A percentile compares a stretch with the other conserved stretches of the same genome.
Evolutionary conservation across 495 filamentous ascomycete genomes (phyloP).

Genomic region (Wilcoxina mikolae): DNA sequence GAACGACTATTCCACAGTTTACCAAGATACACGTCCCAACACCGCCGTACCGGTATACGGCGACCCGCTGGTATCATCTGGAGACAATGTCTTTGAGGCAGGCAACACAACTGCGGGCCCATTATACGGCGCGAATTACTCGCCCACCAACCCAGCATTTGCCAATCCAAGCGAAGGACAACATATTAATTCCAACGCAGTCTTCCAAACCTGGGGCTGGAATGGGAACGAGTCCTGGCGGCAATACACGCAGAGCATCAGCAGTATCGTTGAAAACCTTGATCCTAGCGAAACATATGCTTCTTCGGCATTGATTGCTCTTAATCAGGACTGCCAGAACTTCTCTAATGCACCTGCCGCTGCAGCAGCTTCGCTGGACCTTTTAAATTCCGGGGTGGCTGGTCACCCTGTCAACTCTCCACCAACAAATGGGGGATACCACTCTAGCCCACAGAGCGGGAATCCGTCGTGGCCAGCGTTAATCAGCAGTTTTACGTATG

Average conservation of each 20-base stretch:
- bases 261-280: conserved; percentile 22
- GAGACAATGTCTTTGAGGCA: neutral
- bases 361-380: too few relatives aligned
- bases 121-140: neutral
- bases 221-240: conserved; percentile 24
- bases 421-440: neutral
- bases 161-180: neutral
- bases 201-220: conserved; percentile 20
- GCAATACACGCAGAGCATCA: conserved; percentile 23
- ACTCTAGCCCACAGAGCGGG: neutral
- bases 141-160: neutral
- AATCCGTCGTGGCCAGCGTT: neutral
- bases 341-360: too few relatives aligned
- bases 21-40: neutral
- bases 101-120: neutral
- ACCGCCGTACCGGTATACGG: neutral
- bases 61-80: neutral
- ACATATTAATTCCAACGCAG: neutral
- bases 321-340: conserved; percentile 23
- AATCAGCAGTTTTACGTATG: neutral
- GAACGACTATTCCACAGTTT: neutral
- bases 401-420: neutral
- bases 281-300: conserved; percentile 26
- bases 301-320: conserved; percentile 24
- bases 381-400: too few relatives aligned